Conservation (phyloP, 805 yeast species). For the Suhomyces kilbournensis region DNA sequence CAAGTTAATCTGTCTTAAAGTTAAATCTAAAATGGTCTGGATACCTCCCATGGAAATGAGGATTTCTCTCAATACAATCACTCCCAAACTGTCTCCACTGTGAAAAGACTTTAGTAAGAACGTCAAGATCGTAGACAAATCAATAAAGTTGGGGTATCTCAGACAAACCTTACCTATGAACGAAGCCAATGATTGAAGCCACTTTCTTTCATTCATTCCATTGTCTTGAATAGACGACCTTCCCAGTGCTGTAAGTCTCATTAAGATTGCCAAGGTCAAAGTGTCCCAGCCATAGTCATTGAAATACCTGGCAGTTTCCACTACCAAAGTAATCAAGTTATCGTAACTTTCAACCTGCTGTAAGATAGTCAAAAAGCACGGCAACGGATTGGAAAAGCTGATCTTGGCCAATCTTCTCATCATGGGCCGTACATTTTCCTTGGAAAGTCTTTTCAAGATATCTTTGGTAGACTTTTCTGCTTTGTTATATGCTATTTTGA, state of each 20-base stretch:
- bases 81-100: slow-evolving; percentile 53
- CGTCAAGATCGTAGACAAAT: slow-evolving; percentile 57
- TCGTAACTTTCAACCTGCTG: slow-evolving; percentile 90
- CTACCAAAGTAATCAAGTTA: slow-evolving; percentile 74
- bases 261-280: slow-evolving; percentile 66
- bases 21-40: slow-evolving; percentile 63
- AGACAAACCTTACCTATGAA: slow-evolving; percentile 74
- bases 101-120: slow-evolving; percentile 64
- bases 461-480: slow-evolving; percentile 80
- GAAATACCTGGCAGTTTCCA: slow-evolving; percentile 73
- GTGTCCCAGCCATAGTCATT: slow-evolving; percentile 83
- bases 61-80: slow-evolving; percentile 65
- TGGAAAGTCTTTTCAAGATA: slow-evolving; percentile 74
- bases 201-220: slow-evolving; percentile 75
- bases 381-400: slow-evolving; percentile 73
- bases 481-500: slow-evolving; percentile 57
- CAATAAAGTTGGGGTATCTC: slow-evolving; percentile 50
- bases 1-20: slow-evolving; percentile 59
- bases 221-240: slow-evolving; percentile 67
- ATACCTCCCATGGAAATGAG: slow-evolving; percentile 77
- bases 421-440: slow-evolving; percentile 70
- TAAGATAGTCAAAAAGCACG: slow-evolving; percentile 67
- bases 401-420: slow-evolving; percentile 71
- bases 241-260: slow-evolving; percentile 63
- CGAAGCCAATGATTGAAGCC: slow-evolving; percentile 81